Evolutionary conservation across 306 rosid species (phyloP).

Genomic region (Pyrus bretschneideri): DNA sequence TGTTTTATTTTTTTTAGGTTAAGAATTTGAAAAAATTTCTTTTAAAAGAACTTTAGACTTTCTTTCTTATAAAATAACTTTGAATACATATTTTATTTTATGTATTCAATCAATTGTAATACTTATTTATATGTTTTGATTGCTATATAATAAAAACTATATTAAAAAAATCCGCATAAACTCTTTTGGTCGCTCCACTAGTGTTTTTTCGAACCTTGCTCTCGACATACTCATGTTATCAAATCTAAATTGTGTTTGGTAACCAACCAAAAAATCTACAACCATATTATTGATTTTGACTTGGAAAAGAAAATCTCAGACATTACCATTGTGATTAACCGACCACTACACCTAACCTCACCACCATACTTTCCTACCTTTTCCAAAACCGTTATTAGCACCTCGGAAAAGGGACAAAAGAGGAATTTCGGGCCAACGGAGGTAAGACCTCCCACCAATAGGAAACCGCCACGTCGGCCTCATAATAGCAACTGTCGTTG

Average conservation of each 20-base stretch:
- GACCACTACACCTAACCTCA: constrained; percentile 11
- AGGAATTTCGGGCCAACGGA: constrained; percentile 4
- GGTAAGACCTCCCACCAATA: constrained; percentile 20
- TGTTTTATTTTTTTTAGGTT: too few species aligned
- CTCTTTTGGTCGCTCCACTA: too few species aligned
- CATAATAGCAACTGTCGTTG: constrained; percentile 12
- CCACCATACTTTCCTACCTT: not conserved
- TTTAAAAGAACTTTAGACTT: too few species aligned
- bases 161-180: too few species aligned
- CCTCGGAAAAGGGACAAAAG: constrained; percentile 20
- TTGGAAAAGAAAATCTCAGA: not conserved
- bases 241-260: not conserved
- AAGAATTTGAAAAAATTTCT: too few species aligned
- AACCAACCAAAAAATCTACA: not conserved
- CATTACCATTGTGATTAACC: not conserved
- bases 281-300: not conserved
- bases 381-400: constrained; percentile 25
- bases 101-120: too few species aligned
- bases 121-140: too few species aligned
- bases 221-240: too few species aligned
- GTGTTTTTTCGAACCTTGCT: too few species aligned
- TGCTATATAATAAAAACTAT: too few species aligned
- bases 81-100: too few species aligned
- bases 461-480: constrained; percentile 37
- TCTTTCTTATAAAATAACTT: too few species aligned